A percentile compares a stretch with the other conserved stretches of the same genome.
These are phyloP conservation scores for Cladosporium phlei DNA, from an alignment of 2,329 filamentous ascomycete species.

Conservation along the genomic window DNA sequence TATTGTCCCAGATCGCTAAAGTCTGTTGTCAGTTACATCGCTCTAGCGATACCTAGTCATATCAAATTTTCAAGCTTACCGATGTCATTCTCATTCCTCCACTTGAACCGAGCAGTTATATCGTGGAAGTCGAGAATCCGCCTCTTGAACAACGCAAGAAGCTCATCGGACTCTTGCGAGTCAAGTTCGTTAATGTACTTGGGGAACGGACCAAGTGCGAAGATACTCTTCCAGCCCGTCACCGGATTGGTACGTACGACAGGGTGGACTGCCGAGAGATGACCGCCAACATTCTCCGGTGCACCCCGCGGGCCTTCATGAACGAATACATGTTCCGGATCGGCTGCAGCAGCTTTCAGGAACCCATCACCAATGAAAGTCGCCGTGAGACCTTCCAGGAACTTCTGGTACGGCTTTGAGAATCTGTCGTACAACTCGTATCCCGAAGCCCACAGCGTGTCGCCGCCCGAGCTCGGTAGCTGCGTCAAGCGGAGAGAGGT, in stretches of 20 bases:
- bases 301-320: slow-evolving; percentile 15
- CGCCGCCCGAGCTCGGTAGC: slow-evolving; percentile 50
- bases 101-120: slow-evolving; percentile 46
- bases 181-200: slow-evolving; percentile 50
- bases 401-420: slow-evolving; percentile 51
- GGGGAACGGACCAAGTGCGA: slow-evolving; percentile 55
- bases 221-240: slow-evolving; percentile 58
- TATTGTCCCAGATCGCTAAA: slow-evolving; percentile 62
- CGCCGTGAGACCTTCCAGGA: slow-evolving; percentile 56
- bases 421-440: slow-evolving; percentile 64
- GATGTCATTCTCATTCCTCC: slow-evolving; percentile 47
- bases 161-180: slow-evolving; percentile 20
- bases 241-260: slow-evolving; percentile 56
- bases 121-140: slow-evolving; percentile 50
- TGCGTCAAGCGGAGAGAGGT: slow-evolving; percentile 54
- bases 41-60: too few species aligned
- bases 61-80: slow-evolving; percentile 19
- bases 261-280: slow-evolving; percentile 39
- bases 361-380: slow-evolving; percentile 40
- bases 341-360: slow-evolving; percentile 23
- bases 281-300: slow-evolving; percentile 51
- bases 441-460: slow-evolving; percentile 64
- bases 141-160: slow-evolving; percentile 23
- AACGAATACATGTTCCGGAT: slow-evolving; percentile 41
- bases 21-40: too few species aligned